Evolutionary conservation across 441 rosid genomes (phyloP).

Genomic region (Flueggea neowawraea): DNA sequence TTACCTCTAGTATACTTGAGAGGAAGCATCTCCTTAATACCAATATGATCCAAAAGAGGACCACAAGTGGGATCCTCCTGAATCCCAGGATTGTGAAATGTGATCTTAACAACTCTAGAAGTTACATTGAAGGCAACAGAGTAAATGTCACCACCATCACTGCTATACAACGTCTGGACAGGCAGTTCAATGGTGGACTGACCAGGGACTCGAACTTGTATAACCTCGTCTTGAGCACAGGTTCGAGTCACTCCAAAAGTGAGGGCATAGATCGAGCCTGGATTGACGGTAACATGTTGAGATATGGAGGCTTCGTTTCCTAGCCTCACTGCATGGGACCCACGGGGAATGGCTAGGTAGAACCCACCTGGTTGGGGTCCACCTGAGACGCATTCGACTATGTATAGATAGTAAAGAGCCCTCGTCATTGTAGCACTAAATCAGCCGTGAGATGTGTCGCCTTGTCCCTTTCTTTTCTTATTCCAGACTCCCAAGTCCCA

Average conservation of each 20-base stretch:
- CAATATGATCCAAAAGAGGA: conserved; percentile 78
- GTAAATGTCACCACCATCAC: conserved; percentile 92
- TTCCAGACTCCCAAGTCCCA: too few species aligned
- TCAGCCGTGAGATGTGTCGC: too few species aligned
- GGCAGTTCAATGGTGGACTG: conserved; percentile 58
- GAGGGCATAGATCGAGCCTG: conserved; percentile 61
- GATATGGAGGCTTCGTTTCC: conserved; percentile 89
- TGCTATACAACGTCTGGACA: conserved; percentile 82
- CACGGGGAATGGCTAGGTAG: conserved; percentile 81
- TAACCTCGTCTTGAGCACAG: conserved; percentile 84
- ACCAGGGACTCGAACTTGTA: conserved; percentile 60
- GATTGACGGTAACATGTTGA: conserved; percentile 57
- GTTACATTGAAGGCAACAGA: conserved; percentile 70
- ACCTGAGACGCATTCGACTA: conserved; percentile 68
- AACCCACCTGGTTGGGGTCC: conserved; percentile 92
- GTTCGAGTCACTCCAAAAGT: conserved; percentile 93
- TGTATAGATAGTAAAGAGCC: not conserved
- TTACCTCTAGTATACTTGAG: conserved; percentile 60
- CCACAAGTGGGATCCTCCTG: conserved; percentile 96
- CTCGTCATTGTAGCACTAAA: too few species aligned
- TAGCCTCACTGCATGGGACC: conserved; percentile 73
- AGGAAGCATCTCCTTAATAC: conserved; percentile 68
- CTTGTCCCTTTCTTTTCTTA: too few species aligned
- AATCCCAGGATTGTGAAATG: conserved; percentile 81
- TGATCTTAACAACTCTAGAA: conserved; percentile 40